Evolutionary conservation across 164 flowering plant species (phyloP), one percentile per base, ranked within the genome.

Genomic region (Warburgia ugandensis): DNA sequence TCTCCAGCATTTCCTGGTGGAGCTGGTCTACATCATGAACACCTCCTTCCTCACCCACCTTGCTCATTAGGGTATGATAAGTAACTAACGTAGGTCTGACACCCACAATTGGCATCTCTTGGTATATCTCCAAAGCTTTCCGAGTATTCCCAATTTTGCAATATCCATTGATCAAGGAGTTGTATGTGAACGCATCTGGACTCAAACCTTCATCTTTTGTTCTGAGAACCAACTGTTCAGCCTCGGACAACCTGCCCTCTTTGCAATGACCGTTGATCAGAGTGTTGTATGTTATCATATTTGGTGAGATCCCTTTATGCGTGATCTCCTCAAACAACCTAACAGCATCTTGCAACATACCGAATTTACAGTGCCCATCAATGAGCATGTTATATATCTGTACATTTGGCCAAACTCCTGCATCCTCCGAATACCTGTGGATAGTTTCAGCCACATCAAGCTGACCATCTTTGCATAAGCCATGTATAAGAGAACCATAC

Each of bases 171-270:
- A 88, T 80, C 27, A 88, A 60, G 40, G 86, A 67, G 67, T 83
- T 88, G 70, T 70, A 88, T 25, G 94, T 85, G 64, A 83, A 72
- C 23, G 63, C 77, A 76, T 88, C 94, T 47, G 78, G 89, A 31
- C 4, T 52, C 48, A 72, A 42, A 54, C 89, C 84, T 47, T 56
- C 66, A 6, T 37, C 54, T n/a, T 44, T 58, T 17, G 81, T 66
- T 45, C 58, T 52, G 27, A n/a, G 0, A 26, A 55, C 67, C 55
- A 76, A 58, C 19, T 79, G 75, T 62, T 83, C 85, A 19, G 92
- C 91, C 68, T 78, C 85, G 2, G 17, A 16, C 27, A 70, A 13
- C 47, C 38, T 72, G 6, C 77, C 80, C 38, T 66, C 68, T 63
- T 61, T 73, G 67, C 85, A 76, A 20, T 77, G 68, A 31, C 83